These are phyloP conservation scores for Penicillium coffeae DNA, from an alignment of 495 filamentous ascomycete species.

Conservation along the genomic window DNA sequence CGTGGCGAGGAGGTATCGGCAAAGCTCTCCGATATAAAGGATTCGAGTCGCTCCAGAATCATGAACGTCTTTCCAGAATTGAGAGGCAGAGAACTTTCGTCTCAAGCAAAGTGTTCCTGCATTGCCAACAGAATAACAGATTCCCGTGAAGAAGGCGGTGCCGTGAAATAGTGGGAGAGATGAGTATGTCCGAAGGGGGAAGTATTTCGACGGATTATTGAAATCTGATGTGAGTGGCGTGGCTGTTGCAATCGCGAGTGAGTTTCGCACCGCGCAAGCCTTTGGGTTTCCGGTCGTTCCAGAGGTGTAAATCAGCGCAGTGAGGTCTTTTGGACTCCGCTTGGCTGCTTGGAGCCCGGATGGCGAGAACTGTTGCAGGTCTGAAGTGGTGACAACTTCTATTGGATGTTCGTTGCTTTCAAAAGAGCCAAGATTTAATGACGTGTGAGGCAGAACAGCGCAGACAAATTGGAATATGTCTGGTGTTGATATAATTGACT, in stretches of 20 bases:
- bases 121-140: constrained; percentile 41
- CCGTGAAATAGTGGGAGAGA: constrained; percentile 92
- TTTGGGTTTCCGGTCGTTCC: constrained; percentile 93
- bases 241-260: constrained; percentile 46
- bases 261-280: constrained; percentile 69
- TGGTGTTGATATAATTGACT: constrained; percentile 57
- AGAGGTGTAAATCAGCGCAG: constrained; percentile 75
- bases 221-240: constrained; percentile 34
- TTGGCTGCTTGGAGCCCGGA: constrained; percentile 31
- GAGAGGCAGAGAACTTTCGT: constrained; percentile 79
- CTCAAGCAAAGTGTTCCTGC: constrained; percentile 43
- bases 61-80: constrained; percentile 82
- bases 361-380: constrained; percentile 38
- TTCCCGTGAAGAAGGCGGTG: constrained; percentile 65
- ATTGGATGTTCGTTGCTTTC: constrained; percentile 48
- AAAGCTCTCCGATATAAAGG: constrained; percentile 93
- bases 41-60: constrained; percentile 73
- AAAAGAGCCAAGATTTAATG: constrained; percentile 42
- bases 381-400: constrained; percentile 39
- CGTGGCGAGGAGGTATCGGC: constrained; percentile 79
- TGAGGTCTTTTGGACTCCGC: constrained; percentile 48
- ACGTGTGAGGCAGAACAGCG: constrained; percentile 34
- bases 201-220: constrained; percentile 39
- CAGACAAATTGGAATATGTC: constrained; percentile 41
- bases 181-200: constrained; percentile 74